Base-by-base conservation (phyloP, 2,329 filamentous ascomycete species). In the Xylaria arbuscula region DNA sequence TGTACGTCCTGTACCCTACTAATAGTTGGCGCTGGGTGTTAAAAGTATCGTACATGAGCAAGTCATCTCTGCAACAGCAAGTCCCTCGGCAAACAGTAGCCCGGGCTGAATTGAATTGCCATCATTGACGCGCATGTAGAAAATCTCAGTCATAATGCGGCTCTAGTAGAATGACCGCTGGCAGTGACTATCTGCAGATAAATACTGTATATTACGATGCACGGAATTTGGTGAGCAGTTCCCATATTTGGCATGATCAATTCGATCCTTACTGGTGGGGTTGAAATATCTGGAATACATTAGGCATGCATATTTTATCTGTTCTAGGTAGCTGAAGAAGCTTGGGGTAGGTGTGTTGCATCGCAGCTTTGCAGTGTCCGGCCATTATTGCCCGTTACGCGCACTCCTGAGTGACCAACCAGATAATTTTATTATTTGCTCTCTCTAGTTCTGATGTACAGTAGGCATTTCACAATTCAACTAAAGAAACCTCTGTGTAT, bases 321-420 rank as follows among this genome's bases (percentile, higher is more conserved):
- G 40, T 53, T 50, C 34, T 58, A 68, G 66, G 59, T 66, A 68
- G 66, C 62, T 66, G 62, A 66, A 53, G n/a, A 54, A 47, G 47
- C 54, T n/a, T 60, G 58, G 36, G 55, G 38, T 40, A 40, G 47
- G 50, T 67, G 64, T 15, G 59, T 68, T 66, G 68, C 65, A 66
- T 60, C 51, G 57, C 55, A 70, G 62, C 45, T 60, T 58, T 68
- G 60, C 54, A 59, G 45, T 40, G 56, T 61, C 61, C 59, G 42
- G 53, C n/a, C 50, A 54, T 55, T 40, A n/a, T 54, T 45, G n/a
- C 47, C 45, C n/a, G 53, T 54, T 45, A 59, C 22, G 56, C 56
- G 32, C 48, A 61, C 13, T 40, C 59, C 13, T 28, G 34, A 24
- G 24, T n/a, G 36, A 61, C 32, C 45, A 42, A 53, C 34, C 38